phyloP scores from a whole-genome alignment of 805 yeast genomes.

The Wickerhamiella azyma region DNA sequence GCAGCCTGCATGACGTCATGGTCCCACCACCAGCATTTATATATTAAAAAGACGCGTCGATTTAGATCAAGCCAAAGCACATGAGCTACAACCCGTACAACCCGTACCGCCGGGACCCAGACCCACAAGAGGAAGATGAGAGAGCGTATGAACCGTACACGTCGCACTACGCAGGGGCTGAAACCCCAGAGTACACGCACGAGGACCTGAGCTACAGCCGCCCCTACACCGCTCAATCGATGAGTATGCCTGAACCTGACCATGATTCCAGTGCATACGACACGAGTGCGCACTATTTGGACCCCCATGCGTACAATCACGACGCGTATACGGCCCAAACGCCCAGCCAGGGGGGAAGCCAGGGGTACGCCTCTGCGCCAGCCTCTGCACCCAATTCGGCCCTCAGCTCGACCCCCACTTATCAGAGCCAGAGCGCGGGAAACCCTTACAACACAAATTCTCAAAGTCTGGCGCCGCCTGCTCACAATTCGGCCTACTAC shows the following conservation, averaged over 20 bases:
- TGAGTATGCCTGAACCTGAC: neutral
- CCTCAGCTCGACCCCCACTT: too few relatives aligned
- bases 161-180: neutral
- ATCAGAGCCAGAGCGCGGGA: too few relatives aligned
- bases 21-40: neutral
- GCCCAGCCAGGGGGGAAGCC: too few relatives aligned
- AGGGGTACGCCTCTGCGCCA: too few relatives aligned
- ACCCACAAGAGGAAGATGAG: neutral
- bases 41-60: neutral
- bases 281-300: neutral
- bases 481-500: neutral
- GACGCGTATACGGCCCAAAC: too few relatives aligned
- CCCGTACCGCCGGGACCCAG: neutral
- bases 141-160: neutral
- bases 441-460: neutral
- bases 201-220: neutral
- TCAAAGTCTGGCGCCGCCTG: neutral
- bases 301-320: neutral
- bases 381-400: too few relatives aligned
- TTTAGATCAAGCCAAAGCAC: too few relatives aligned
- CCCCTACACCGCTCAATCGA: neutral
- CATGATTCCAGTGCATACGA: neutral
- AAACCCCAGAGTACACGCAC: neutral
- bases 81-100: slow-evolving; percentile 4
- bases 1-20: neutral